These are phyloP conservation scores for Juglanconis sp. DNA, from an alignment of 2,329 filamentous ascomycete genomes.

Conservation along the genomic window DNA sequence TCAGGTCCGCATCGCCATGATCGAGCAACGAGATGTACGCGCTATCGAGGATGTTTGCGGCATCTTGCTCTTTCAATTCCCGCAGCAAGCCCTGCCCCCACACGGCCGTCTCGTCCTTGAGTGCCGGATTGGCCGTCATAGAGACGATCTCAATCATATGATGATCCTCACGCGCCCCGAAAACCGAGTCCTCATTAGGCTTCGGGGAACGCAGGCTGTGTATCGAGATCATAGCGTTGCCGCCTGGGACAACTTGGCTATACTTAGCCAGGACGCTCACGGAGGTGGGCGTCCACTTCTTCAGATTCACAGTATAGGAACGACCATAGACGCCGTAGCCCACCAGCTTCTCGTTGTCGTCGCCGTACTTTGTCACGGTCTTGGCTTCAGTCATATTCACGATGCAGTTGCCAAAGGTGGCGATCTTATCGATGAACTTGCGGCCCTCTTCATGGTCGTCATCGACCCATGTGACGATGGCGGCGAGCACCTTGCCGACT, in stretches of 20 bases:
- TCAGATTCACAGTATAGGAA: background rate
- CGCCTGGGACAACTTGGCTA: background rate
- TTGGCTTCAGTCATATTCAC: slow-evolving; percentile 8
- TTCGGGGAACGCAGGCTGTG: slow-evolving; percentile 1
- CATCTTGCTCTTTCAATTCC: slow-evolving; percentile 20
- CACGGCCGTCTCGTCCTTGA: background rate
- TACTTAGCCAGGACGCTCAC: background rate
- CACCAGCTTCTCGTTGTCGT: slow-evolving; percentile 13
- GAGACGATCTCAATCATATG: slow-evolving; percentile 8
- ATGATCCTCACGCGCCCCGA: slow-evolving; percentile 3
- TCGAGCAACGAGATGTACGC: slow-evolving; percentile 31
- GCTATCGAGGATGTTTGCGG: slow-evolving; percentile 25
- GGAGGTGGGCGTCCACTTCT: background rate
- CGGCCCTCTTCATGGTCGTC: slow-evolving; percentile 29
- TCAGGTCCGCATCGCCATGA: slow-evolving; percentile 24
- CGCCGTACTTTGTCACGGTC: background rate
- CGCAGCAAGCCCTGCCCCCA: slow-evolving; percentile 21
- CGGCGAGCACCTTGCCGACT: background rate
- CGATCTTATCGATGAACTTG: slow-evolving; percentile 27
- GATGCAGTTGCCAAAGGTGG: slow-evolving; percentile 22
- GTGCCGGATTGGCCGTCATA: slow-evolving; percentile 6
- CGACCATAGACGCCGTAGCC: slow-evolving; percentile 4
- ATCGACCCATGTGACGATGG: slow-evolving; percentile 31
- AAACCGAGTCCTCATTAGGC: background rate
- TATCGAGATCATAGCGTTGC: slow-evolving; percentile 6